Evolutionary conservation across 805 yeast species (phyloP).

Genomic region (Millerozyma miso): DNA sequence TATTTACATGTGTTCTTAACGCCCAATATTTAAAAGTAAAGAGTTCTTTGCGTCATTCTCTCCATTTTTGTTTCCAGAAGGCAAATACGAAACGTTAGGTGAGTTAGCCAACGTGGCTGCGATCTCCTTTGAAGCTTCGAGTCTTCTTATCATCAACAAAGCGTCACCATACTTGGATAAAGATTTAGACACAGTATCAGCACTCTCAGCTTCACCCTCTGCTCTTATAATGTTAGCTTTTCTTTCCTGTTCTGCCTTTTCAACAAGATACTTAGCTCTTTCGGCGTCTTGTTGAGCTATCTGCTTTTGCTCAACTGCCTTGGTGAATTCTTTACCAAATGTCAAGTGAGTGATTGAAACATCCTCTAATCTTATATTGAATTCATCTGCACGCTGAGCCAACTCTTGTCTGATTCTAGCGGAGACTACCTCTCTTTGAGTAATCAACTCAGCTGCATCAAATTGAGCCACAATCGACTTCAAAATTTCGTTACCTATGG

Average conservation of each 20-base stretch:
- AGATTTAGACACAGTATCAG: constrained; percentile 91
- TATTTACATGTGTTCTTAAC: constrained; percentile 29
- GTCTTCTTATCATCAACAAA: constrained; percentile 83
- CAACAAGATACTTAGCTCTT: constrained; percentile 89
- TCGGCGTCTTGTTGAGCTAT: constrained; percentile 99
- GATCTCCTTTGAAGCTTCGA: constrained; percentile 95
- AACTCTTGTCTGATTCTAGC: constrained; percentile 85
- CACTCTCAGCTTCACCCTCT: constrained; percentile 99
- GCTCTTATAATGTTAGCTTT: constrained; percentile 94
- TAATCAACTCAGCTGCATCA: constrained; percentile 94
- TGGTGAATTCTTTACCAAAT: constrained; percentile 93
- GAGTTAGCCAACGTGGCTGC: constrained; percentile 82
- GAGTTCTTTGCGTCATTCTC: constrained; percentile 45
- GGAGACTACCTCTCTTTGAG: constrained; percentile 94
- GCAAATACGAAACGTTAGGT: constrained; percentile 85
- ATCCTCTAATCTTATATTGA: constrained; percentile 88
- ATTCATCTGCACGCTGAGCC: constrained; percentile 77
- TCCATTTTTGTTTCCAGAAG: constrained; percentile 43
- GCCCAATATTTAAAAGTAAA: constrained; percentile 64
- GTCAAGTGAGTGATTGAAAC: constrained; percentile 98
- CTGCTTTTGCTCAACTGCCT: constrained; percentile 97
- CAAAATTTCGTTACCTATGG: constrained; percentile 87
- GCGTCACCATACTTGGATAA: constrained; percentile 95
- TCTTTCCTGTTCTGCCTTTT: constrained; percentile 95
- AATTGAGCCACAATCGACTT: constrained; percentile 90